Percentiles rank a stretch among this genome's conserved stretches.
Evolutionary conservation across 2,329 filamentous ascomycete genomes (phyloP).

Genomic region (Lachnellula willkommii): DNA sequence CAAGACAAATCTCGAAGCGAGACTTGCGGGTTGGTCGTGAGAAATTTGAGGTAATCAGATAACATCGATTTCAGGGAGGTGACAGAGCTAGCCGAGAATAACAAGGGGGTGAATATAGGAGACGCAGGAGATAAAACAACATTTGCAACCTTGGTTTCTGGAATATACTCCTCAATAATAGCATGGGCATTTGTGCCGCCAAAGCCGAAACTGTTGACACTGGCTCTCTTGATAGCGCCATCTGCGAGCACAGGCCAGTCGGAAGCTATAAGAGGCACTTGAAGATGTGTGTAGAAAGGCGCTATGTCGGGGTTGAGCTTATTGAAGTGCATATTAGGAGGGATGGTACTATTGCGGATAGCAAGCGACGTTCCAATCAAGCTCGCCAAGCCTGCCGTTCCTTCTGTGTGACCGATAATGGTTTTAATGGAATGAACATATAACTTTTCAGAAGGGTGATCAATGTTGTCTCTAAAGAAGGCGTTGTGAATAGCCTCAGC

Average conservation of each 20-base stretch:
- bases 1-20: too few species aligned
- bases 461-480: conserved; percentile 11
- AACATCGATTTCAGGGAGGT: too few species aligned
- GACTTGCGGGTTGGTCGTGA: too few species aligned
- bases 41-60: too few species aligned
- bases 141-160: too few species aligned
- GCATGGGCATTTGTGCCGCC: conserved; percentile 24
- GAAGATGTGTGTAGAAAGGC: conserved; percentile 9
- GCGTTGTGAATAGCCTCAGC: conserved; percentile 7
- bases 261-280: not conserved
- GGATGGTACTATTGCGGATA: conserved; percentile 17
- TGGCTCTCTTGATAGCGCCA: conserved; percentile 17
- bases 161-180: conserved; percentile 28
- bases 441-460: not conserved
- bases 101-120: too few species aligned
- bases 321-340: conserved; percentile 12
- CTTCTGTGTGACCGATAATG: conserved; percentile 26
- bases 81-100: too few species aligned
- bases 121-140: too few species aligned
- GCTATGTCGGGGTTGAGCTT: conserved; percentile 19
- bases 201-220: conserved; percentile 26
- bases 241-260: not conserved
- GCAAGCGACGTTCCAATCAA: conserved; percentile 22
- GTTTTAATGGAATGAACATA: conserved; percentile 20
- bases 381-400: conserved; percentile 18